Evolutionary conservation across 2,329 filamentous ascomycete genomes (phyloP).

Genomic region (Colletotrichum sojae): DNA sequence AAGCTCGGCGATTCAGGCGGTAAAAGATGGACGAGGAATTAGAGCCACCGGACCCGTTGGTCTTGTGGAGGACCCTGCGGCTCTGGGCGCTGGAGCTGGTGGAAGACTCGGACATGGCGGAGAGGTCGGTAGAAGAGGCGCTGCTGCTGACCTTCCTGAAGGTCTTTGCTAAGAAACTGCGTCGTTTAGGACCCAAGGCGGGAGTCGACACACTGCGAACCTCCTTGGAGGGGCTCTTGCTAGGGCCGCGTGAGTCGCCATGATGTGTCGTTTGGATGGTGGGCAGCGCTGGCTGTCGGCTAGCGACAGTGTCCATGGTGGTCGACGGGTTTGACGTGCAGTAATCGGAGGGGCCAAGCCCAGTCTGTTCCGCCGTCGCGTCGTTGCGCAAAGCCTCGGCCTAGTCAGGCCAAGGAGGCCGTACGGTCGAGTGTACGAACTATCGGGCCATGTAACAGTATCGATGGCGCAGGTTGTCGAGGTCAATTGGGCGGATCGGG

Average conservation of each 20-base stretch:
- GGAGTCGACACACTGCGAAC: constrained; percentile 34
- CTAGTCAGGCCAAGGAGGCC: constrained; percentile 33
- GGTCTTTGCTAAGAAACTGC: constrained; percentile 41
- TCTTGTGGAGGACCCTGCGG: constrained; percentile 51
- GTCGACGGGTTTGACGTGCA: constrained; percentile 30
- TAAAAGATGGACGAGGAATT: constrained; percentile 55
- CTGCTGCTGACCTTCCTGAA: constrained; percentile 42
- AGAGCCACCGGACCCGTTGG: constrained; percentile 43
- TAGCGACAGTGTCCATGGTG: constrained; percentile 38
- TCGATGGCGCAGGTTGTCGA: constrained; percentile 18
- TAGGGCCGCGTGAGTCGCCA: constrained; percentile 25
- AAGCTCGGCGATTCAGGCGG: constrained; percentile 57
- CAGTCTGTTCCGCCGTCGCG: constrained; percentile 31
- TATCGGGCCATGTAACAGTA: constrained; percentile 40
- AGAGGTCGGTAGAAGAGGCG: constrained; percentile 37
- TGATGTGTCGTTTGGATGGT: constrained; percentile 39
- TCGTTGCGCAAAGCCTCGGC: constrained; percentile 23
- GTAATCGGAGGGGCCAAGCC: constrained; percentile 25
- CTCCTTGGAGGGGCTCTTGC: constrained; percentile 24
- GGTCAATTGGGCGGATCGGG: constrained; percentile 15
- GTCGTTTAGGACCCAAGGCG: constrained; percentile 33
- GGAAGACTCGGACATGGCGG: constrained; percentile 25
- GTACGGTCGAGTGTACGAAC: constrained; percentile 38
- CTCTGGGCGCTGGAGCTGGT: constrained; percentile 16
- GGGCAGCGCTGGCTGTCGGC: constrained; percentile 38